Base-by-base conservation (phyloP, 768 basidiomycete genomes). In the Amanita phalloides region DNA sequence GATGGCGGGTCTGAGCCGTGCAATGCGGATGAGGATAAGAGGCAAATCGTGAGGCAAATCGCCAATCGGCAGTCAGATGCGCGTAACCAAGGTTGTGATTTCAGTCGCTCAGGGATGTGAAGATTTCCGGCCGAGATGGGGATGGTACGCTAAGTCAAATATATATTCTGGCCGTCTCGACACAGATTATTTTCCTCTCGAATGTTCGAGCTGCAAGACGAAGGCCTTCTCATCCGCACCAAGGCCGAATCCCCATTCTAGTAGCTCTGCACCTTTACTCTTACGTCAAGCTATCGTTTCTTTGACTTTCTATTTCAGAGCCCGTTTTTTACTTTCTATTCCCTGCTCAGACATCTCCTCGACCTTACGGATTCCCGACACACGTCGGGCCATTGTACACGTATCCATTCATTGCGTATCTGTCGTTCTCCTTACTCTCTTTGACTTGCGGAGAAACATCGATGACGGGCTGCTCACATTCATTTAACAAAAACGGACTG, bases 401-500 rank as follows among this genome's bases (percentile, higher is more conserved):
- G 25, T 4, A 37, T 41, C 8, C 25, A 0, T 10, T 39, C 48
- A 38, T 30, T 41, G 8, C 30, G 21, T 33, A 32, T 46, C 30
- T 33, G 53, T 55, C 9, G 5, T 32, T 10, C 32, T 32, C 32
- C 11, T 32, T 11, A 32, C 48, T 45, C 33, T 26, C 46, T 26
- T 38, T 45, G n/a, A 21, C 14, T 28, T 28, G 25, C 20, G n/a
- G 33, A 20, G 13, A 42, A 20, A 48, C 45, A 41, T 53, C 13
- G 62, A 65, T 64, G 60, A 58, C 53, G 54, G 57, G 55, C 48
- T 50, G 44, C 61, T 28, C 28, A 62, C 63, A 58, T 49, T 64
- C 64, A 45, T 61, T 67, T 56, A 66, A 70, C 48, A 68, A 69
- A 55, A 64, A 61, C 58, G 70, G 64, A 36, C 67, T 82, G 48